Evolutionary conservation across 257 asterid genomes (phyloP).

Genomic region (Penstemon barbatus): DNA sequence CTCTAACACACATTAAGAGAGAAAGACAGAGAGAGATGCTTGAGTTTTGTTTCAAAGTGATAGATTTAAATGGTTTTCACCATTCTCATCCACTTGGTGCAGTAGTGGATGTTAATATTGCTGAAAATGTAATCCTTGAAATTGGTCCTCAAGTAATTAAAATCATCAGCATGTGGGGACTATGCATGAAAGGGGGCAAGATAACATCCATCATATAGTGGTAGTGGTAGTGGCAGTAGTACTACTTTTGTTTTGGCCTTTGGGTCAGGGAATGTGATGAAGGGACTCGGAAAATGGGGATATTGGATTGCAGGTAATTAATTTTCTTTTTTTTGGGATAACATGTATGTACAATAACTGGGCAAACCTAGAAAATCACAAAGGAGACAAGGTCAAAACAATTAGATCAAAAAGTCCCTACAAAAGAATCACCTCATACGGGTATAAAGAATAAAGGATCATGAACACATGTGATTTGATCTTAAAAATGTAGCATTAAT

Average conservation of each 20-base stretch:
- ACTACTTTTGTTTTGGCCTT: conserved; percentile 15
- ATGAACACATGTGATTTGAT: too few species aligned
- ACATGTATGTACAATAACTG: too few species aligned
- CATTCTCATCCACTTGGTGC: conserved; percentile 37
- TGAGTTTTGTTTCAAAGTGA: conserved; percentile 2
- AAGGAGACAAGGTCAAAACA: too few species aligned
- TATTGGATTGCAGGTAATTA: too few species aligned
- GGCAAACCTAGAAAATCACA: too few species aligned
- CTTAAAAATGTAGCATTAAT: too few species aligned
- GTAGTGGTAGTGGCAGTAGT: background rate
- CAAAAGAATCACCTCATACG: too few species aligned
- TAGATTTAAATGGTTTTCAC: conserved; percentile 20
- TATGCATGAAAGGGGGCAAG: background rate
- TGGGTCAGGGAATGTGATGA: conserved; percentile 22
- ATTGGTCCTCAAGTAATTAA: background rate
- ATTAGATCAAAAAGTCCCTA: too few species aligned
- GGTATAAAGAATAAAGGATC: too few species aligned
- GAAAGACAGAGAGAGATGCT: too few species aligned
- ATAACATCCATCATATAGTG: background rate
- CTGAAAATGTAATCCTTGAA: conserved; percentile 23
- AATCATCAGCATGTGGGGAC: background rate
- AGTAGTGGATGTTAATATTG: conserved; percentile 20
- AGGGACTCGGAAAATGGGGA: conserved; percentile 22
- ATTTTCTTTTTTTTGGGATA: too few species aligned
- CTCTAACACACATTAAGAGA: background rate